A percentile compares a stretch with the other conserved stretches of the same genome.
Evolutionary conservation across 108 stramenopile genomes (phyloP).

Genomic region (Fistulifera pelliculosa): DNA sequence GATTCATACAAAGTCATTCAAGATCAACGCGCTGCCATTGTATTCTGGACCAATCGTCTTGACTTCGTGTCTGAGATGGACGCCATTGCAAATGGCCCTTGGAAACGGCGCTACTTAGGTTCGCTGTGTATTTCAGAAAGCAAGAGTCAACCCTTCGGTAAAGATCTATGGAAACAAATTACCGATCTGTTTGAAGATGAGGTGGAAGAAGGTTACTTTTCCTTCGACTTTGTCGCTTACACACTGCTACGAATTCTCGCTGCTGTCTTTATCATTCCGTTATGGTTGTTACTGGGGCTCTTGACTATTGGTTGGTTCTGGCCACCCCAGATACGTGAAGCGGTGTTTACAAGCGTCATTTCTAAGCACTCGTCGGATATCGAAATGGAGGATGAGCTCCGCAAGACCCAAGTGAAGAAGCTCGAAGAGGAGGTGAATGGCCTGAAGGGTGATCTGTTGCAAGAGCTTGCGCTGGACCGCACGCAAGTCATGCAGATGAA

Average conservation of each 20-base stretch:
- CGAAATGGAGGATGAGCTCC: slow-evolving; percentile 33
- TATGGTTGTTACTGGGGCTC: slow-evolving; percentile 60
- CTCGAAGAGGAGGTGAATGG: slow-evolving; percentile 25
- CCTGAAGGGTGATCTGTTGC: slow-evolving; percentile 25
- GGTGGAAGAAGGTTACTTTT: slow-evolving; percentile 24
- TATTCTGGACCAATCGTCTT: slow-evolving; percentile 76
- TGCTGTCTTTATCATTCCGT: slow-evolving; percentile 41
- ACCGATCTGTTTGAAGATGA: slow-evolving; percentile 53
- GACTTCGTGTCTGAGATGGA: slow-evolving; percentile 74
- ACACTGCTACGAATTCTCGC: slow-evolving; percentile 32
- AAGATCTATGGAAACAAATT: slow-evolving; percentile 34
- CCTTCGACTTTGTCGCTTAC: slow-evolving; percentile 31
- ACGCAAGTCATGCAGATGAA: slow-evolving; percentile 43
- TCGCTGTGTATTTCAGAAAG: slow-evolving; percentile 10
- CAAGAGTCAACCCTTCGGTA: slow-evolving; percentile 23
- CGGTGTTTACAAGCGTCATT: slow-evolving; percentile 31
- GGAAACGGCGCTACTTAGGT: slow-evolving; percentile 18
- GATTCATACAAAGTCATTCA: slow-evolving; percentile 72
- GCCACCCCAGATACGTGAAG: slow-evolving; percentile 71
- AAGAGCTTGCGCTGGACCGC: slow-evolving; percentile 35
- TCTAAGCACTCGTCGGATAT: slow-evolving; percentile 36
- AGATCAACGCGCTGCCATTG: slow-evolving; percentile 72
- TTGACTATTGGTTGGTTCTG: slow-evolving; percentile 63
- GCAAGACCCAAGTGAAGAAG: slow-evolving; percentile 36
- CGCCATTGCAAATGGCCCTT: slow-evolving; percentile 41